Conservation (phyloP, 2,329 filamentous ascomycete genomes). For the Coniosporium tulheliwenetii region DNA sequence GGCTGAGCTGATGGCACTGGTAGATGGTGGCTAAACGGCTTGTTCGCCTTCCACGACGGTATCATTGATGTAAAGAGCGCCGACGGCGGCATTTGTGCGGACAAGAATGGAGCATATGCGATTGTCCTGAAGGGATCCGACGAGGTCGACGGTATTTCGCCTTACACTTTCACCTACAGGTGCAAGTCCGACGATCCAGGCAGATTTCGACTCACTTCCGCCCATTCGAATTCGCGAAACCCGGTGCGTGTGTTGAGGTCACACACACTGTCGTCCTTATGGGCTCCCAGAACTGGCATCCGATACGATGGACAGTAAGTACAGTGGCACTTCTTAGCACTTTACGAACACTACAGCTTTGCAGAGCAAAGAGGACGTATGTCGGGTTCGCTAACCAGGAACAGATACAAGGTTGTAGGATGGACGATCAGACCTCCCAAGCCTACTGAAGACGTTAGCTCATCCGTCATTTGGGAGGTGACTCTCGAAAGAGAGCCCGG, state of each 20-base stretch:
- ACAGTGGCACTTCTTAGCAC: neutral
- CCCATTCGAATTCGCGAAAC: constrained; percentile 21
- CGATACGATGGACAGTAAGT: constrained; percentile 33
- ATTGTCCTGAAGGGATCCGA: constrained; percentile 24
- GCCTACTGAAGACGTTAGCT: constrained; percentile 6
- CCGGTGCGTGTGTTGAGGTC: constrained; percentile 28
- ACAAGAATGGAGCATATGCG: constrained; percentile 28
- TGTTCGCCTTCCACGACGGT: constrained; percentile 30
- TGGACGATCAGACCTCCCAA: constrained; percentile 21
- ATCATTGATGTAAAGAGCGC: constrained; percentile 27
- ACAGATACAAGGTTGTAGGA: constrained; percentile 19
- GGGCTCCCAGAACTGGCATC: constrained; percentile 29
- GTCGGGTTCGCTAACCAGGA: too few species aligned
- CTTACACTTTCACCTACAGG: constrained; percentile 25
- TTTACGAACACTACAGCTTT: too few species aligned
- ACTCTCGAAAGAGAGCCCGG: constrained; percentile 16
- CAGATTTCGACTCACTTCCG: constrained; percentile 26
- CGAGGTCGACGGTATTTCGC: constrained; percentile 19
- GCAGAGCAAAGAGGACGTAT: too few species aligned
- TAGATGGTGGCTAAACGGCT: constrained; percentile 34
- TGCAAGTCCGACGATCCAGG: constrained; percentile 22
- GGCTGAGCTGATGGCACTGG: neutral
- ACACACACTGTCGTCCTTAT: constrained; percentile 27
- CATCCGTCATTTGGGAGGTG: constrained; percentile 20
- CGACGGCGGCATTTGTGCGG: constrained; percentile 25